Conservation (phyloP, 352 stramenopile genomes). For the Globisporangium echinulatum region DNA sequence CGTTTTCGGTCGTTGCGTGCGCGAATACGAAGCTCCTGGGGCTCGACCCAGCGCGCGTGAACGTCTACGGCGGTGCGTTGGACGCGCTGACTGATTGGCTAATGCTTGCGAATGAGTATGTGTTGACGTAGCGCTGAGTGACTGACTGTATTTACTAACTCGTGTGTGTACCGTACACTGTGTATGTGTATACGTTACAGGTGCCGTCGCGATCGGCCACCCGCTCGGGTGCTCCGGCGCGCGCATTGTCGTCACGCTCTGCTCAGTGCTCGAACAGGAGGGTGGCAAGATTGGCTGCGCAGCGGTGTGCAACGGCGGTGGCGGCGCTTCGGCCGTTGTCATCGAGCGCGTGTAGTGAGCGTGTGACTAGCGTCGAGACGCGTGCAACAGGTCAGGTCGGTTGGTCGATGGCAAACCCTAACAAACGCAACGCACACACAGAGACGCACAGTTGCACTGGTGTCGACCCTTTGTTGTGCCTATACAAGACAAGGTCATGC, state of each 20-base stretch:
- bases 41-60: conserved; percentile 86
- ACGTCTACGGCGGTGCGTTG: conserved; percentile 88
- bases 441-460: background rate
- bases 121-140: no score
- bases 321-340: conserved; percentile 92
- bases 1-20: conserved; percentile 94
- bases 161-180: no score
- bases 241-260: conserved; percentile 91
- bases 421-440: background rate
- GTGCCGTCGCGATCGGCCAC: conserved; percentile 54
- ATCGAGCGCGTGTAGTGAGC: conserved; percentile 67
- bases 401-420: no score
- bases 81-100: no score
- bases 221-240: conserved; percentile 67
- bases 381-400: no score
- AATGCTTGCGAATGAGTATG: no score
- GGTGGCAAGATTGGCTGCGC: conserved; percentile 87
- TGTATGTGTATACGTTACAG: conserved; percentile 8
- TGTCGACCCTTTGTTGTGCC: no score
- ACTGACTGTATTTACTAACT: no score
- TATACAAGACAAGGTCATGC: background rate
- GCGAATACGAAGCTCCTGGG: conserved; percentile 90
- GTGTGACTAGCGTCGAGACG: no score
- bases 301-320: conserved; percentile 96
- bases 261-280: conserved; percentile 89